Base-by-base conservation (phyloP, 1,284 basidiomycete genomes). In the Vanrija sp. region DNA sequence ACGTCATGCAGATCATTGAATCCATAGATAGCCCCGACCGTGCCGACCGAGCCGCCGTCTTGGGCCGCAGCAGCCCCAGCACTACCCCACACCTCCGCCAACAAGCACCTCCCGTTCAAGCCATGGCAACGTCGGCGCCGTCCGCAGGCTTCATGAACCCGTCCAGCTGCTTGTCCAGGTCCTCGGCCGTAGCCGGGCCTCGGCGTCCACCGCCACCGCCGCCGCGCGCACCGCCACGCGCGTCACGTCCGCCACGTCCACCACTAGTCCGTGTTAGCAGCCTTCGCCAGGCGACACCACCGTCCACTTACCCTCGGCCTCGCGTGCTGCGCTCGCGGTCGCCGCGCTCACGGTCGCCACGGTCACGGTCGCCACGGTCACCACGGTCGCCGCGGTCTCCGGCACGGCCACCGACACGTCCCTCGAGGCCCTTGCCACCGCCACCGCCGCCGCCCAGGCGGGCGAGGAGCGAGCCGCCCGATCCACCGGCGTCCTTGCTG, bases 121-220 rank as follows among this genome's bases (percentile, higher is more conserved):
- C 45, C 59, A 60, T 60, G 4, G 47, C 41, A 12, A 57, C 59
- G 37, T 60, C 58, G 3, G 51, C 56, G n/a, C 27, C 24, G 20
- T 61, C 55, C n/a, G 82, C 80, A 57, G 84, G 83, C 19, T 81
- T 83, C 89, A 95, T 92, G 75, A 94, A 96, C 1, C 86, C 84
- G 63, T 96, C 93, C 58, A 97, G 75, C 77, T 97, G 92, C 68
- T 84, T 85, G 75, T 97, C 94, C 52, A 97, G 77, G 62, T 96
- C 90, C 51, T 85, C 87, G 5, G 83, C 85, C 8, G 87, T 90
- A 68, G 88, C 77, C 1, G 78, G 76, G 48, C 69, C 69, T 41
- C 76, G 79, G 78, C 36, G 81, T 77, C 45, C 49, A 37, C 51
- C 49, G 38, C 25, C 18, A 4, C 46, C 44, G 3, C 49, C 45